Evolutionary conservation across 148 eudicot species (phyloP).

Genomic region (Chenopodium formosanum): DNA sequence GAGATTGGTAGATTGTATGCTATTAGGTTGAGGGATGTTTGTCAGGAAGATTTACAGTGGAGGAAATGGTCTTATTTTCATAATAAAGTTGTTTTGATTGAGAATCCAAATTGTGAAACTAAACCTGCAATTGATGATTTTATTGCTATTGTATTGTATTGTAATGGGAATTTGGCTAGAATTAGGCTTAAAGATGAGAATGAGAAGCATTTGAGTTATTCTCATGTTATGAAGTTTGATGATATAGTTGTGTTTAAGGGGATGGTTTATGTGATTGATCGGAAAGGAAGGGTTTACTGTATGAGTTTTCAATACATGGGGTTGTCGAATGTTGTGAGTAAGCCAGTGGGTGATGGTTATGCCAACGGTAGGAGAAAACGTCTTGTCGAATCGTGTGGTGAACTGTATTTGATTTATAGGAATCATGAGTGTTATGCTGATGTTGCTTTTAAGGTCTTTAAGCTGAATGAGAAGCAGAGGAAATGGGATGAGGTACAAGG

Average conservation of each 20-base stretch:
- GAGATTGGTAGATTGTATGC: constrained; percentile 12
- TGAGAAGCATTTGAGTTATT: neutral
- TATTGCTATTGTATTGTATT: neutral
- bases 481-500: neutral
- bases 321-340: neutral
- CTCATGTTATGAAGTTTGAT: neutral
- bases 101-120: neutral
- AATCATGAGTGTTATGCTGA: neutral
- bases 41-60: neutral
- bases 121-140: neutral
- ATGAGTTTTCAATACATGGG: neutral
- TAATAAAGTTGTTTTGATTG: constrained; percentile 8
- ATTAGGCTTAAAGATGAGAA: neutral
- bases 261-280: neutral
- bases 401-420: neutral
- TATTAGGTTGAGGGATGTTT: neutral
- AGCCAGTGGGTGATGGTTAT: neutral
- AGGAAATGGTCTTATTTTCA: neutral
- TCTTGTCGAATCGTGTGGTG: constrained; percentile 6
- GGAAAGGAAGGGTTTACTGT: constrained; percentile 1
- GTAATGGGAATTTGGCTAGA: neutral
- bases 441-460: neutral
- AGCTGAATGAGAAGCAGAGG: neutral
- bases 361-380: neutral
- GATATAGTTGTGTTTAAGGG: constrained; percentile 9